Evolutionary conservation across 2,329 filamentous ascomycete species (phyloP).

Genomic region (Bertia moriformis): DNA sequence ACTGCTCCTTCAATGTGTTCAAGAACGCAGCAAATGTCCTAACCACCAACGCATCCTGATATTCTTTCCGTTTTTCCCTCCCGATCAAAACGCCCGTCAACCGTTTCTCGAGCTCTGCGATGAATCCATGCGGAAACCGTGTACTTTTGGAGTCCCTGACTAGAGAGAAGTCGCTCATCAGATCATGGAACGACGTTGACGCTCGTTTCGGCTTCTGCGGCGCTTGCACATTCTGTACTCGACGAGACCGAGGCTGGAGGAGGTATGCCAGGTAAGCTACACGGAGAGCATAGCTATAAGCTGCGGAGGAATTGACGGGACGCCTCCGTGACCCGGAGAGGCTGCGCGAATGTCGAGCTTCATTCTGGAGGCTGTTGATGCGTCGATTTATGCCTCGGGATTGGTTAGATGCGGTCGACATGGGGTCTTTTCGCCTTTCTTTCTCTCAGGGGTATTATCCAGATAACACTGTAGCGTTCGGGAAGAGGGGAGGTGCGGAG

Average conservation of each 20-base stretch:
- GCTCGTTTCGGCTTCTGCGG: slow-evolving; percentile 28
- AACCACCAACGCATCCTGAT: slow-evolving; percentile 52
- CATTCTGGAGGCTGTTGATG: slow-evolving; percentile 2
- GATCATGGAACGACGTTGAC: slow-evolving; percentile 47
- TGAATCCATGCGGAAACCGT: background rate
- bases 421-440: background rate
- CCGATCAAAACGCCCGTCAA: slow-evolving; percentile 50
- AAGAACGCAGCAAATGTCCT: slow-evolving; percentile 59
- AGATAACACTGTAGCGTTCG: slow-evolving; percentile 9
- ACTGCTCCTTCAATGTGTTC: slow-evolving; percentile 56
- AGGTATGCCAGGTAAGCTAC: slow-evolving; percentile 59
- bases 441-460: slow-evolving; percentile 7
- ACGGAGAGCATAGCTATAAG: slow-evolving; percentile 55
- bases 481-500: slow-evolving; percentile 7
- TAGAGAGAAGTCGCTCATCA: slow-evolving; percentile 48
- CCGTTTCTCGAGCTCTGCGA: slow-evolving; percentile 24
- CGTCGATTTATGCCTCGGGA: background rate
- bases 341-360: background rate
- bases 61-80: slow-evolving; percentile 54
- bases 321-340: slow-evolving; percentile 9
- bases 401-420: slow-evolving; percentile 2
- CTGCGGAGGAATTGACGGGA: slow-evolving; percentile 33
- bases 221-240: slow-evolving; percentile 47
- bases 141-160: background rate
- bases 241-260: slow-evolving; percentile 52